Evolutionary conservation across 2,329 filamentous ascomycete species (phyloP), one percentile per base, ranked within the genome.

Genomic region (Colletotrichum chrysophilum): DNA sequence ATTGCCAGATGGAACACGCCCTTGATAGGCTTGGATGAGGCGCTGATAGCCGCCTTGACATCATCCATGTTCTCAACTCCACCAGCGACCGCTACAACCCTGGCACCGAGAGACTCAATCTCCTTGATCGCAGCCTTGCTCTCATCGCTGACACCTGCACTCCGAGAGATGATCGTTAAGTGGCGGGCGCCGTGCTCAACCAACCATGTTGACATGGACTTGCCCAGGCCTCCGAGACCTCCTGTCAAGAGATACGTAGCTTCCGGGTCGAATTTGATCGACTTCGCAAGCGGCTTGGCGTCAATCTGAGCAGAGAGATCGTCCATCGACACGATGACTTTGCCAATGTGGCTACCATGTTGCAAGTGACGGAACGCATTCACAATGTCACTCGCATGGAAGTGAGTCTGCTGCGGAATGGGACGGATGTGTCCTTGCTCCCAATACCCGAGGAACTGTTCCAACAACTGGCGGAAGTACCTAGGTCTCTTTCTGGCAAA

Each of bases 361-460:
- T 88, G 86, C 83, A 89, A 84, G 58, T 84, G 82, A 1, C 86
- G 79, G 77, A 89, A 87, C 0, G 86, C 86, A 12, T 86, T 81
- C 16, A 81, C 77, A 1, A 87, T 79, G 2, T 83, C 71, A 4
- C 78, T 75, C 0, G 80, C 78, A 4, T 70, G 65, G 66, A 83
- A 80, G 24, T 78, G 60, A 60, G 81, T 80, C 24, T 77, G 76
- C 16, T 76, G 77, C 24, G 26, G 75, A 69, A 74, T 24, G 36
- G 43, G 67, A 38, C 28, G 12, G 14, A 75, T 32, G 10, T 38
- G 26, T 67, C 71, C 66, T 84, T 80, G 55, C 66, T 70, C 26
- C 74, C 13, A 67, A 58, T 24, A 77, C 24, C 10, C 10, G n/a
- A 52, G n/a, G 43, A 52, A 52, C n/a, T 21, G 43, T 7, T 52